phyloP scores from a whole-genome alignment of 176 grass and related monocot species.

The Lolium multiflorum region DNA sequence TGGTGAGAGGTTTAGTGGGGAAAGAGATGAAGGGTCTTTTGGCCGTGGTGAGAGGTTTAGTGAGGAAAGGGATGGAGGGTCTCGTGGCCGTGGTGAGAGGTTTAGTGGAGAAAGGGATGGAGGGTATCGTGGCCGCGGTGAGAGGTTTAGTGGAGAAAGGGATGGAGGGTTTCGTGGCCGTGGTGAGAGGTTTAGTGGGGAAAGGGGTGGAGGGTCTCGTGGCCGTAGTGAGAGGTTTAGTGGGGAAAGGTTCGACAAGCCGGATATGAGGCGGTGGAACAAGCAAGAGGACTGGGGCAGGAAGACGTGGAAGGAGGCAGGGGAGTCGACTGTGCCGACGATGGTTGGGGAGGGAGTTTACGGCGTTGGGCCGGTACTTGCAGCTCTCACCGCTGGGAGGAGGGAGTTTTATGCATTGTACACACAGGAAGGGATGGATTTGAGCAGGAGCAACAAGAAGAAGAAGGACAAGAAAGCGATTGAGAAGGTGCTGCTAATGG shows the following conservation, averaged over 20 bases:
- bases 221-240: constrained; percentile 63
- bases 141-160: constrained; percentile 49
- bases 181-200: constrained; percentile 56
- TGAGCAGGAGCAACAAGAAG: constrained; percentile 86
- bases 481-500: constrained; percentile 67
- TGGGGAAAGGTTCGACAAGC: constrained; percentile 56
- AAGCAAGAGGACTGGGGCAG: constrained; percentile 84
- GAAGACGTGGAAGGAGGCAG: constrained; percentile 76
- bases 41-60: background rate
- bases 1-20: constrained; percentile 37
- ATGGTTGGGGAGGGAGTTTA: constrained; percentile 87
- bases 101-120: constrained; percentile 49
- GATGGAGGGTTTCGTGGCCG: constrained; percentile 40
- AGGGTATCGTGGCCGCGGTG: constrained; percentile 53
- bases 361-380: constrained; percentile 81
- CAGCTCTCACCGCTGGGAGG: constrained; percentile 70
- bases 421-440: constrained; percentile 84
- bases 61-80: constrained; percentile 37
- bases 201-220: constrained; percentile 22
- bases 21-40: background rate
- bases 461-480: constrained; percentile 91
- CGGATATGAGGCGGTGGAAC: constrained; percentile 65
- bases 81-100: constrained; percentile 56
- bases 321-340: constrained; percentile 68
- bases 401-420: constrained; percentile 92